Conservation (phyloP, 176 grass and related monocot genomes). For the Chrysopogon serrulatus region DNA sequence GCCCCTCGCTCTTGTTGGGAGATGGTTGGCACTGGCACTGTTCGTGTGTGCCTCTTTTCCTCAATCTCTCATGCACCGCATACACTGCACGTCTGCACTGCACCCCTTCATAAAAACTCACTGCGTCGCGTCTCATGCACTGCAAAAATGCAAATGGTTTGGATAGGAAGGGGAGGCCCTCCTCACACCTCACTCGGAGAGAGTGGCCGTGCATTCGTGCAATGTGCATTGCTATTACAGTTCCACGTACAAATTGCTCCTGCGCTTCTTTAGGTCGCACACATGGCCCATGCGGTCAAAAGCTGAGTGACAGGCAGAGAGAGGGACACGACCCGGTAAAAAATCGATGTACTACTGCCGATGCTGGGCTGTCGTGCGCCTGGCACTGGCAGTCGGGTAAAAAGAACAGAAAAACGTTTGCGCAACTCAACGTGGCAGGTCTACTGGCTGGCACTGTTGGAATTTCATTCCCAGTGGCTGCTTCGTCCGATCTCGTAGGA, state of each 20-base stretch:
- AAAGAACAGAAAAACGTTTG: background rate
- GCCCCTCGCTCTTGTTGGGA: conserved; percentile 23
- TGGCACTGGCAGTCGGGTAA: conserved; percentile 9
- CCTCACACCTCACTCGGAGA: no score
- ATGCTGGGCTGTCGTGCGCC: conserved; percentile 19
- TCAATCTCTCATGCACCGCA: background rate
- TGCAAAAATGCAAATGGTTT: background rate
- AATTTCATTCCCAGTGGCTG: conserved; percentile 37
- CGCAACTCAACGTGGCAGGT: background rate
- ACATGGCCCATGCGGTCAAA: conserved; percentile 44
- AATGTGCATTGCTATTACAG: conserved; percentile 8
- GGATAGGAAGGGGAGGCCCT: background rate
- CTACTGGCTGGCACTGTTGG: conserved; percentile 29
- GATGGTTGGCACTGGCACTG: conserved; percentile 5
- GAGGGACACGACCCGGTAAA: conserved; percentile 29
- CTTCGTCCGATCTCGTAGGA: conserved; percentile 3
- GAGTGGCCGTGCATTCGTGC: no score
- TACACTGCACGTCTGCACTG: no score
- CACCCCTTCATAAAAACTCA: background rate
- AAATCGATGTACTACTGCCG: background rate
- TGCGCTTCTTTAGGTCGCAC: conserved; percentile 2
- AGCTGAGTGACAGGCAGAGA: conserved; percentile 25
- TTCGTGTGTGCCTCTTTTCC: background rate
- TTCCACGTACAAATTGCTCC: conserved; percentile 5
- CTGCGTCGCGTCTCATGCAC: background rate